A percentile compares a stretch with the other conserved stretches of the same genome.
These are phyloP conservation scores for Beauveria caledonica DNA, from an alignment of 2,329 filamentous ascomycete species.

Conservation along the genomic window DNA sequence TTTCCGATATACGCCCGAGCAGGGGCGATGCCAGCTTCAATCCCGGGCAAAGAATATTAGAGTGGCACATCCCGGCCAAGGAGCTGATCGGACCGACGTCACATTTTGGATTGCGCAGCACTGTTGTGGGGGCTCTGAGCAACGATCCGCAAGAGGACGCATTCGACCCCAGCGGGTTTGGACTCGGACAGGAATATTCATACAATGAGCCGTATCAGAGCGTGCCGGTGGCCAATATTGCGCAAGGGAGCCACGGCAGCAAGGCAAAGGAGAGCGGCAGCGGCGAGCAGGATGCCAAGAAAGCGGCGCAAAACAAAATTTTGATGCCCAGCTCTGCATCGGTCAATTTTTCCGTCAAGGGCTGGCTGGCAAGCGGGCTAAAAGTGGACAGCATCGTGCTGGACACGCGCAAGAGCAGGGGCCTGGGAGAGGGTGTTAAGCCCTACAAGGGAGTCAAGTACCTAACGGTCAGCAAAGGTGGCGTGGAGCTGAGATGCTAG, in stretches of 20 bases:
- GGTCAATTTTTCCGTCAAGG: conserved; percentile 63
- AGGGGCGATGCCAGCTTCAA: conserved; percentile 79
- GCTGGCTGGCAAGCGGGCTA: conserved; percentile 59
- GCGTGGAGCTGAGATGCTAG: conserved; percentile 55
- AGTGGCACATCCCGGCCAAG: conserved; percentile 77
- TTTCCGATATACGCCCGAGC: conserved; percentile 72
- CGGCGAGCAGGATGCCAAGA: conserved; percentile 45
- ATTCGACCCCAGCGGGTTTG: conserved; percentile 43
- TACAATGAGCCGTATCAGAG: conserved; percentile 52
- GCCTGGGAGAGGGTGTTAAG: conserved; percentile 78
- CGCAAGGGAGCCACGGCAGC: conserved; percentile 18
- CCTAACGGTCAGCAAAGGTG: conserved; percentile 63
- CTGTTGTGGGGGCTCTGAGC: conserved; percentile 58
- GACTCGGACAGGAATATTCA: conserved; percentile 42
- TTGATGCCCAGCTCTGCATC: conserved; percentile 74
- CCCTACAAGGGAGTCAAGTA: conserved; percentile 99
- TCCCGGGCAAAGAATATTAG: conserved; percentile 60
- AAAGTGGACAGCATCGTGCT: conserved; percentile 61
- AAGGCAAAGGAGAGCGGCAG: conserved; percentile 19
- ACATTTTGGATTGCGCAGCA: conserved; percentile 69
- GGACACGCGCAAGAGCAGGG: conserved; percentile 72
- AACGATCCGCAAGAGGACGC: conserved; percentile 41
- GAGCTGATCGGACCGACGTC: conserved; percentile 61
- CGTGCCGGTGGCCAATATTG: conserved; percentile 26
- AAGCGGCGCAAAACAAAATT: conserved; percentile 59